phyloP scores from a whole-genome alignment of 2,329 filamentous ascomycete species.

The Xenoacremonium recifei region DNA sequence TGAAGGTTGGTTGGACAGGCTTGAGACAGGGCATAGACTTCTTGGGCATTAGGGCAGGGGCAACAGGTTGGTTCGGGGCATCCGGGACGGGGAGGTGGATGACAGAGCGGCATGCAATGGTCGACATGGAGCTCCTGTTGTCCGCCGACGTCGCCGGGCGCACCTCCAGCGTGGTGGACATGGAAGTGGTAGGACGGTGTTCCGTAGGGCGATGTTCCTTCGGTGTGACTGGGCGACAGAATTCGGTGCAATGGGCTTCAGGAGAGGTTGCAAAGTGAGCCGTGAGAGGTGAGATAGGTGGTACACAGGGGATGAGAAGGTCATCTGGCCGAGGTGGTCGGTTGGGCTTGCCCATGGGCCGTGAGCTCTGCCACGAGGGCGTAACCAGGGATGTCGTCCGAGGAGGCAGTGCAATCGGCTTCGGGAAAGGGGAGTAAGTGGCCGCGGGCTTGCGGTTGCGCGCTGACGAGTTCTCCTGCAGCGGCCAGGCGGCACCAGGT shows the following conservation, averaged over 20 bases:
- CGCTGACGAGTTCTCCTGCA: conserved; percentile 19
- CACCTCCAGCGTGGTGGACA: conserved; percentile 16
- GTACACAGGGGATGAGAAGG: conserved; percentile 21
- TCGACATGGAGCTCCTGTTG: conserved; percentile 14
- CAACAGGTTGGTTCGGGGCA: conserved; percentile 12
- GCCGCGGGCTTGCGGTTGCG: conserved; percentile 23
- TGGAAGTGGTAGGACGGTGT: conserved; percentile 7
- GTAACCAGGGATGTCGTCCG: conserved; percentile 21
- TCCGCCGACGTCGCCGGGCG: conserved; percentile 9
- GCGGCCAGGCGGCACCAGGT: conserved; percentile 26
- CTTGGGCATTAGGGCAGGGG: conserved; percentile 21
- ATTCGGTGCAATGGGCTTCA: conserved; percentile 9
- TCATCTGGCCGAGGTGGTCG: conserved; percentile 30
- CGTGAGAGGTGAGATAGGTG: conserved; percentile 12
- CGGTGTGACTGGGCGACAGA: conserved; percentile 8
- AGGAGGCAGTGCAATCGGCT: conserved; percentile 33
- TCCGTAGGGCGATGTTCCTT: conserved; percentile 7
- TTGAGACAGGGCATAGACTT: conserved; percentile 27
- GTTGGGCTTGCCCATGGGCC: conserved; percentile 21
- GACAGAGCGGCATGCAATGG: conserved; percentile 21
- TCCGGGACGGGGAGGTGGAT: conserved; percentile 18
- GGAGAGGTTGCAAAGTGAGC: conserved; percentile 15
- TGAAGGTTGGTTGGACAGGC: conserved; percentile 20
- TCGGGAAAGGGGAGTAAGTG: conserved; percentile 44
- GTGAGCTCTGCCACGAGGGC: conserved; percentile 30